Percentiles rank a stretch among this genome's conserved stretches.
These are phyloP conservation scores for Arxiozyma telluris DNA, from an alignment of 1,139 yeast genomes.

Conservation along the genomic window DNA sequence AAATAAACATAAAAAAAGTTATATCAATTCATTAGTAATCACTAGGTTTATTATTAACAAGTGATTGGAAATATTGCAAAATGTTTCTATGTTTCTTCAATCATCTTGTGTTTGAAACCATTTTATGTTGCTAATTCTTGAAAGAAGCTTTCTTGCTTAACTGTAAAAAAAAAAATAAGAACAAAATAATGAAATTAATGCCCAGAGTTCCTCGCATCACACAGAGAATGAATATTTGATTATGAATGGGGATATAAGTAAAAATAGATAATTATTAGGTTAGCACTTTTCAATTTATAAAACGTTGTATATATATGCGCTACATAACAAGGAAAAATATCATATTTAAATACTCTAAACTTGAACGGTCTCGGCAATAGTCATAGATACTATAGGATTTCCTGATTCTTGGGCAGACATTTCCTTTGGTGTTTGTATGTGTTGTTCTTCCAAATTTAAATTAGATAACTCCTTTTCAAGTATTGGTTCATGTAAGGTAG, in stretches of 20 bases:
- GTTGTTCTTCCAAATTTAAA: background rate
- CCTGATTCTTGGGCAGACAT: background rate
- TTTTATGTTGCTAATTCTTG: background rate
- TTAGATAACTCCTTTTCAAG: slow-evolving; percentile 1
- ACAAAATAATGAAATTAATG: too few species aligned
- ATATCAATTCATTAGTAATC: too few species aligned
- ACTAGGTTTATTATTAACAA: too few species aligned
- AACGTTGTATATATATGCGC: background rate
- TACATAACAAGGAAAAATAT: background rate
- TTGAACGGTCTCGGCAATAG: slow-evolving; percentile 4
- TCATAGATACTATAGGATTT: background rate
- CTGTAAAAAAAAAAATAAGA: background rate
- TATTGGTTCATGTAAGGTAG: slow-evolving; percentile 10
- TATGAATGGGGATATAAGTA: background rate
- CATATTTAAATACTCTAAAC: background rate
- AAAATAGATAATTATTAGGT: too few species aligned
- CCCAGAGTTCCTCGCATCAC: background rate
- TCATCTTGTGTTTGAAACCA: background rate
- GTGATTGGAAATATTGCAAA: background rate
- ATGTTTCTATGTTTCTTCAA: too few species aligned
- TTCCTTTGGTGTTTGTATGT: slow-evolving; percentile 1
- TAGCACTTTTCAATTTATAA: background rate
- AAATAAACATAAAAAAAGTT: too few species aligned
- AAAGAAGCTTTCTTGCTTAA: background rate
- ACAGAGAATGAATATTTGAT: background rate